Percentiles rank a stretch among this genome's conserved stretches.
Conservation (phyloP, 1,284 basidiomycete species). For the Ustilago tritici region DNA sequence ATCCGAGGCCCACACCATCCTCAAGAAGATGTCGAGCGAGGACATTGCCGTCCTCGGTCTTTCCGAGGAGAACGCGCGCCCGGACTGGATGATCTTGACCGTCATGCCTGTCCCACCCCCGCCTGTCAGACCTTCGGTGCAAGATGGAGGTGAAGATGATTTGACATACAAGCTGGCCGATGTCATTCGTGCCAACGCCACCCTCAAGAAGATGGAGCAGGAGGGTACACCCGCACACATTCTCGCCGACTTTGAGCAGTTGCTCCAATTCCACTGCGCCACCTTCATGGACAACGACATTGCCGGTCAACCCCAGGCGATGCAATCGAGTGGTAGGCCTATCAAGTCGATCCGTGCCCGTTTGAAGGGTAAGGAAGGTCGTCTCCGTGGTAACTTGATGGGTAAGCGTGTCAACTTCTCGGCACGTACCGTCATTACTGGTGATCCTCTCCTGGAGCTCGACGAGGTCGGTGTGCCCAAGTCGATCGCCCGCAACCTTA, state of each 20-base stretch:
- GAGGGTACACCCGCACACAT: conserved; percentile 97
- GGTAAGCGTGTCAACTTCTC: conserved; percentile 99
- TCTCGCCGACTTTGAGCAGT: conserved; percentile 93
- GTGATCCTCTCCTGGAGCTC: conserved; percentile 95
- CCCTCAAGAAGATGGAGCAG: conserved; percentile 90
- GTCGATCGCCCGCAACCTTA: conserved; percentile 97
- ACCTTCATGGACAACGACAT: conserved; percentile 99
- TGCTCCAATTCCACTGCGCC: conserved; percentile 93
- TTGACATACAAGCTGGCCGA: conserved; percentile 98
- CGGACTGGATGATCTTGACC: conserved; percentile 99
- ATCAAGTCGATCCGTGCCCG: conserved; percentile 98
- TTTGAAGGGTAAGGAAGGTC: conserved; percentile 98
- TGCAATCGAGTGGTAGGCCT: conserved; percentile 97
- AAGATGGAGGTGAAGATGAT: conserved; percentile 97
- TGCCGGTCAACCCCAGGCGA: conserved; percentile 94
- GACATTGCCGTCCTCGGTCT: conserved; percentile 93
- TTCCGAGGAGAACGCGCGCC: conserved; percentile 93
- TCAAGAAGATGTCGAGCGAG: conserved; percentile 79
- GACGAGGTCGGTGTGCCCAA: conserved; percentile 98
- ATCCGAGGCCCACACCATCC: conserved; percentile 80
- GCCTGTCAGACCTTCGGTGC: conserved; percentile 95
- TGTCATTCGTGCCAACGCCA: conserved; percentile 94
- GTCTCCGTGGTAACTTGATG: conserved; percentile 97
- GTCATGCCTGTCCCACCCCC: conserved; percentile 98
- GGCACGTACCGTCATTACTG: conserved; percentile 98